phyloP scores from a whole-genome alignment of 768 basidiomycete species.

The button mushroom (Agaricus bisporus) region DNA sequence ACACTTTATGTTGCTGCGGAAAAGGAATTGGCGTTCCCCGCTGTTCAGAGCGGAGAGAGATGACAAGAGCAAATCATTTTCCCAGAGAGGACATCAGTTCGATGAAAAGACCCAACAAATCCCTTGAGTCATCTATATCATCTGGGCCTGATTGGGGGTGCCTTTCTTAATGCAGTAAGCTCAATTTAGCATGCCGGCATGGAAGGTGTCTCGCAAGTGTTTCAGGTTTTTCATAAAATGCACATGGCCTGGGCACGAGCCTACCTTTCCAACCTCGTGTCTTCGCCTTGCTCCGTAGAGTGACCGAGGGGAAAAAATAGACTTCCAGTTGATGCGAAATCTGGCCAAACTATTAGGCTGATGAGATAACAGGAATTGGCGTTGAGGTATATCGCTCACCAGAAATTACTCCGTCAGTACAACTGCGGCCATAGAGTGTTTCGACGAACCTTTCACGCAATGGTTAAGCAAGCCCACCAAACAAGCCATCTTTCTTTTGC shows the following conservation, averaged over 20 bases:
- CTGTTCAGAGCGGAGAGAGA: not conserved
- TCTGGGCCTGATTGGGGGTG: not conserved
- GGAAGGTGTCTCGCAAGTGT: constrained; percentile 8
- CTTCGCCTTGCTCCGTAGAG: constrained; percentile 5
- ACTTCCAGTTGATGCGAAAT: not conserved
- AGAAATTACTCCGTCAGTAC: not conserved
- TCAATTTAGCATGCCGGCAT: constrained; percentile 2
- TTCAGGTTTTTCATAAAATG: constrained; percentile 10
- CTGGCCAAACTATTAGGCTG: no score
- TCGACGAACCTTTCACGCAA: not conserved
- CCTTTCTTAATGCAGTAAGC: not conserved
- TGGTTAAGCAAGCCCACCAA: not conserved
- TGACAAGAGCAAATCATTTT: not conserved
- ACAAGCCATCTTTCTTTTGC: constrained; percentile 2
- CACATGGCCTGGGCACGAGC: constrained; percentile 10
- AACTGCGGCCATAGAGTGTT: not conserved
- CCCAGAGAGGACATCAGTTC: not conserved
- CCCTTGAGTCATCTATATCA: not conserved
- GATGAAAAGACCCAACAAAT: not conserved
- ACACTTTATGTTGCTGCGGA: not conserved
- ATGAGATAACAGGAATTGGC: no score
- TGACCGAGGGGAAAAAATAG: not conserved
- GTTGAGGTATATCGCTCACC: not conserved
- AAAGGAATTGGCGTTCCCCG: not conserved
- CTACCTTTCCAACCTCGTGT: constrained; percentile 9